phyloP scores from a whole-genome alignment of 768 basidiomycete species.

The Coprinopsis marcescibilis region DNA sequence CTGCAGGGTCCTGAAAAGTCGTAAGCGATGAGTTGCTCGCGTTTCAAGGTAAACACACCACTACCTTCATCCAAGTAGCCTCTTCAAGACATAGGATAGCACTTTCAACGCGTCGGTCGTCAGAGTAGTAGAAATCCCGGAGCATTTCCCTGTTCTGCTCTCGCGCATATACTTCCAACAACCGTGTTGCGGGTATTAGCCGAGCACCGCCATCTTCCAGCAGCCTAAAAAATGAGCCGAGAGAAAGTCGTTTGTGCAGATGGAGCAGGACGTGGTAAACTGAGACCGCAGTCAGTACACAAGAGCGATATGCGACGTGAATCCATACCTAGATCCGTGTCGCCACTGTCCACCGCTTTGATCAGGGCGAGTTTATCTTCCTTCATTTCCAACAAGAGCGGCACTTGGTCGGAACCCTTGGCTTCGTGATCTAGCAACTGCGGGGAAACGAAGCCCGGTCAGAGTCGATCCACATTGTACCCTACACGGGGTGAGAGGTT shows the following conservation, averaged over 20 bases:
- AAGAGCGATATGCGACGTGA: neutral
- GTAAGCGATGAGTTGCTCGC: neutral
- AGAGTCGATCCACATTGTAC: neutral
- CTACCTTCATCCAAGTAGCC: conserved; percentile 60
- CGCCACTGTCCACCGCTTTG: conserved; percentile 92
- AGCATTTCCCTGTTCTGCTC: conserved; percentile 91
- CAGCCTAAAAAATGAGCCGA: conserved; percentile 91
- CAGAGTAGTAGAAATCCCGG: conserved; percentile 95
- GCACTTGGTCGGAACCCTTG: conserved; percentile 87
- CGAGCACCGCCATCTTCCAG: conserved; percentile 84
- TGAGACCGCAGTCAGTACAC: conserved; percentile 27
- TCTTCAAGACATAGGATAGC: conserved; percentile 87
- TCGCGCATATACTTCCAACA: conserved; percentile 85
- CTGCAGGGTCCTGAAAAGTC: conserved; percentile 57
- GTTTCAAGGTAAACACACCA: conserved; percentile 8
- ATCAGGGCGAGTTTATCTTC: conserved; percentile 82
- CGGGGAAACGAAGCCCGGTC: neutral
- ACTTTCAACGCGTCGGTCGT: conserved; percentile 91
- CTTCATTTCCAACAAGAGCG: conserved; percentile 89
- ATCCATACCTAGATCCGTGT: conserved; percentile 81
- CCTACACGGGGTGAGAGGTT: neutral
- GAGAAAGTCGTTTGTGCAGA: conserved; percentile 71
- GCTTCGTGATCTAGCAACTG: conserved; percentile 90
- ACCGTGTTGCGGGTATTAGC: conserved; percentile 66
- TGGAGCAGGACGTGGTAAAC: conserved; percentile 93